Evolutionary conservation across 2,329 filamentous ascomycete species (phyloP), one percentile per base, ranked within the genome.

Genomic region (Fusarium buxicola): DNA sequence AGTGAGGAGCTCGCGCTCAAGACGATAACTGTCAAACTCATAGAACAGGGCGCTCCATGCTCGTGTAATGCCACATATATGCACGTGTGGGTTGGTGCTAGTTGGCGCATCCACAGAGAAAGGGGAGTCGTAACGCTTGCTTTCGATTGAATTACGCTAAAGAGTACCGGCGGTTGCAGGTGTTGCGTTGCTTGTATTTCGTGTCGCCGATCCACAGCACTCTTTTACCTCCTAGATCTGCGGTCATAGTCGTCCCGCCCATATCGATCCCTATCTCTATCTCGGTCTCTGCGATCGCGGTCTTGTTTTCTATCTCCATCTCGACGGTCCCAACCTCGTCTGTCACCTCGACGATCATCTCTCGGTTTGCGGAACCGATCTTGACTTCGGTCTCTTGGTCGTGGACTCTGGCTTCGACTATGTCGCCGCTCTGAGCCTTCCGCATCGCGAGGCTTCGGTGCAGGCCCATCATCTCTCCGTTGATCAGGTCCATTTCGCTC

Each of bases 401-500:
- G 51, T 27, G 62, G 53, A 45, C 64, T 63, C 49, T 39, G 56
- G 68, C 58, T 44, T 65, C 71, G 28, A 64, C 71, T 46, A 35
- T 40, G 49, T 53, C 28, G 31, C 8, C 18, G 48, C n/a, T 47
- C 46, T 15, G 61, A 9, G 10, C 40, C 50, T 40, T 59, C 58
- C 9, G 44, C 12, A 8, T 62, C 56, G 8, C 24, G 60, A 28
- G 64, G 36, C 34, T 24, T 32, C 8, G 58, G 36, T 16, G 53
- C 46, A 36, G 51, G 55, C 11, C 11, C 59, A n/a, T 68, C 59
- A n/a, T 63, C 64, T 36, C 24, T 60, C 8, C 48, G 66, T 9
- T 62, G 66, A 4, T 73, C 70, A 15, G 74, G 73, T 5, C 73
- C 74, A 32, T 79, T 76, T 34, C 75, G 78, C 47, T 79, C 77